Conservation (phyloP, 2,329 filamentous ascomycete genomes). For the Nannizziopsis arthrosporioides region DNA sequence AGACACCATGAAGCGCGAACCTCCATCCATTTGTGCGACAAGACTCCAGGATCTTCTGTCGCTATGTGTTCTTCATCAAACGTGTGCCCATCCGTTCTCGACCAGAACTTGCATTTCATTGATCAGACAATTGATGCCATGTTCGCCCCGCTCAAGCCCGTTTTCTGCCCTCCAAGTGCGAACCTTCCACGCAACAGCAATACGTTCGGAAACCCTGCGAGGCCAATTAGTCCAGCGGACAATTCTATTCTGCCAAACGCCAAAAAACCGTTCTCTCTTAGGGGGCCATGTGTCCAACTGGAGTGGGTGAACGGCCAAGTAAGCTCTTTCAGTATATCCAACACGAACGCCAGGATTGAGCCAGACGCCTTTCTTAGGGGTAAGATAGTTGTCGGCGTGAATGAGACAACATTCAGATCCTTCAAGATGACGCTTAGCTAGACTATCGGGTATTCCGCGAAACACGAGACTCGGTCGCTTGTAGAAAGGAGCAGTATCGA, state of each 20-base stretch:
- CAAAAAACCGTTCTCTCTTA: slow-evolving; percentile 38
- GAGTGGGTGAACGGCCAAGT: slow-evolving; percentile 32
- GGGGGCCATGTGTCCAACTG: slow-evolving; percentile 37
- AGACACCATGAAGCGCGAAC: neutral
- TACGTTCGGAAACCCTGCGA: slow-evolving; percentile 9
- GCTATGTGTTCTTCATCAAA: slow-evolving; percentile 26
- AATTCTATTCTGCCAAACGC: slow-evolving; percentile 48
- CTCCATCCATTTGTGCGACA: neutral
- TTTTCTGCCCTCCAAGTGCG: slow-evolving; percentile 15
- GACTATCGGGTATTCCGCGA: slow-evolving; percentile 50
- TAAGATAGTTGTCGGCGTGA: slow-evolving; percentile 30
- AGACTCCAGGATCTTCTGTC: neutral
- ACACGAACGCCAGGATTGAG: slow-evolving; percentile 33
- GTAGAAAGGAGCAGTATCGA: slow-evolving; percentile 18
- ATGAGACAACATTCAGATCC: slow-evolving; percentile 66
- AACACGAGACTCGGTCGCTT: slow-evolving; percentile 40
- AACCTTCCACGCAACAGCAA: neutral
- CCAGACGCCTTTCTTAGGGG: slow-evolving; percentile 24
- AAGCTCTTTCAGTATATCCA: slow-evolving; percentile 24
- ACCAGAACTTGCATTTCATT: slow-evolving; percentile 52
- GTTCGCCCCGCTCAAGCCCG: slow-evolving; percentile 29
- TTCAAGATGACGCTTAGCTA: slow-evolving; percentile 48
- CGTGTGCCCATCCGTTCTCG: slow-evolving; percentile 49
- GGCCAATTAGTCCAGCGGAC: slow-evolving; percentile 29
- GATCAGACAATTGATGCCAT: slow-evolving; percentile 44